Evolutionary conservation across 306 rosid species (phyloP).

Genomic region (Potentilla sterilis): DNA sequence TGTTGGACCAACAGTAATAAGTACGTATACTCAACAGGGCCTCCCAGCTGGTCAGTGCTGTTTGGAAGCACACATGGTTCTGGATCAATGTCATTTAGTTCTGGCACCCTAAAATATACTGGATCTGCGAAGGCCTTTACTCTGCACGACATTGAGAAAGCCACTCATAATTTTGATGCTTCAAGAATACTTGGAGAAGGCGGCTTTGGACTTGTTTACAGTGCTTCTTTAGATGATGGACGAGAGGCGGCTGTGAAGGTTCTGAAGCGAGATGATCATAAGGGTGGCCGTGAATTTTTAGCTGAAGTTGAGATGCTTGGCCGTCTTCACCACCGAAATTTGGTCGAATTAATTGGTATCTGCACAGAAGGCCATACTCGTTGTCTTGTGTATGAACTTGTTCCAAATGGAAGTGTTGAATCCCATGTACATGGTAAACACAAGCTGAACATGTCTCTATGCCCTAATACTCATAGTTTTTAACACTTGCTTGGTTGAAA

Average conservation of each 20-base stretch:
- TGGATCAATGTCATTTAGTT: slow-evolving; percentile 46
- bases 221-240: slow-evolving; percentile 74
- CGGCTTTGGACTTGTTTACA: slow-evolving; percentile 90
- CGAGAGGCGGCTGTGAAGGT: slow-evolving; percentile 87
- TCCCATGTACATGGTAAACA: slow-evolving; percentile 86
- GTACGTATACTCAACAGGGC: slow-evolving; percentile 33
- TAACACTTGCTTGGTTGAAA: not conserved
- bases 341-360: slow-evolving; percentile 81
- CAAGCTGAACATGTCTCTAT: slow-evolving; percentile 17
- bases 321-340: slow-evolving; percentile 91
- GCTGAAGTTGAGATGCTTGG: slow-evolving; percentile 99
- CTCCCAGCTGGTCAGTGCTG: slow-evolving; percentile 27
- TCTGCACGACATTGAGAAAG: slow-evolving; percentile 69
- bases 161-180: slow-evolving; percentile 71
- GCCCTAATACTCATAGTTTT: not conserved
- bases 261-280: slow-evolving; percentile 85
- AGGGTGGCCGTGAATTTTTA: slow-evolving; percentile 85
- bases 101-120: slow-evolving; percentile 54
- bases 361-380: slow-evolving; percentile 77
- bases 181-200: slow-evolving; percentile 98
- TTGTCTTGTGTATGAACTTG: slow-evolving; percentile 91
- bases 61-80: slow-evolving; percentile 45
- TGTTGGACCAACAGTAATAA: not conserved
- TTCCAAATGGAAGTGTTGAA: slow-evolving; percentile 95
- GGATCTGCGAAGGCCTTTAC: slow-evolving; percentile 78